Evolutionary conservation across 768 basidiomycete genomes (phyloP).

Genomic region (Lyophyllum decastes): DNA sequence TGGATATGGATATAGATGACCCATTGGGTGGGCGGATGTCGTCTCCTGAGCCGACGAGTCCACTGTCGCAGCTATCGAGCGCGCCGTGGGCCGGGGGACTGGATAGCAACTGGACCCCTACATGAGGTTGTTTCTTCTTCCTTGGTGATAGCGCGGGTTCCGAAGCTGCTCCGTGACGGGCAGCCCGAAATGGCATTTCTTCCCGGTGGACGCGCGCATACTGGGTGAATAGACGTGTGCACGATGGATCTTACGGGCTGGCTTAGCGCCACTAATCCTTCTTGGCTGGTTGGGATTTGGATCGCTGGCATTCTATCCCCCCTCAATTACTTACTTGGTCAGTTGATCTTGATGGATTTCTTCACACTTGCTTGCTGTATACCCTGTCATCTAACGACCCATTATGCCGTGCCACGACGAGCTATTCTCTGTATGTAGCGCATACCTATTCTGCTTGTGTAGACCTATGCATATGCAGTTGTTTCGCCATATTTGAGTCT

Average conservation of each 20-base stretch:
- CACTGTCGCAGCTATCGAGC: conserved; percentile 23
- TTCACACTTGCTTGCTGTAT: not conserved
- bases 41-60: conserved; percentile 27
- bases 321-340: not conserved
- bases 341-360: not conserved
- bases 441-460: not conserved
- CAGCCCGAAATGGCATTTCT: too few relatives aligned
- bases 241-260: not conserved
- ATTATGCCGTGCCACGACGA: not conserved
- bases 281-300: not conserved
- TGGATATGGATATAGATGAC: conserved; percentile 12
- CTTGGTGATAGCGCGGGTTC: not conserved
- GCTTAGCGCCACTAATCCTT: not conserved
- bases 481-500: not conserved
- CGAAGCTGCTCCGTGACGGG: too few relatives aligned
- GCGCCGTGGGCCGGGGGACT: conserved; percentile 45
- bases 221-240: not conserved
- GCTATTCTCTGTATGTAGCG: not conserved
- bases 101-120: conserved; percentile 38
- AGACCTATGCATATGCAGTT: not conserved
- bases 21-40: conserved; percentile 17
- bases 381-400: not conserved
- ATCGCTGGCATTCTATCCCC: not conserved
- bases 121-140: not conserved
- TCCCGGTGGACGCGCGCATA: not conserved